Evolutionary conservation across 2,329 filamentous ascomycete species (phyloP).

Genomic region (Dothideomycetes sp.): DNA sequence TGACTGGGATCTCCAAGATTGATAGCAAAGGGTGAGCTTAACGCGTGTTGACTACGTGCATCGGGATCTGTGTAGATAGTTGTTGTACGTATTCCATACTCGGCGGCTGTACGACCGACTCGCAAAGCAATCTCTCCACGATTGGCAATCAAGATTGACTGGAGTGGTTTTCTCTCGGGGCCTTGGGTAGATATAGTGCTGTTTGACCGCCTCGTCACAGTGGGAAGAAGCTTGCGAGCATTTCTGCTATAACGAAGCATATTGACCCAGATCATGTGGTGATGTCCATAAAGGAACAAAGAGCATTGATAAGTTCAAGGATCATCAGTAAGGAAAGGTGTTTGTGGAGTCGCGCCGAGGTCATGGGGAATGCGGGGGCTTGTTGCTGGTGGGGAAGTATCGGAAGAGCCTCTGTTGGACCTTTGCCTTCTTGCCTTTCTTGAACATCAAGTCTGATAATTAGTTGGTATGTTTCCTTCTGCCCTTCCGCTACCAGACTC

Average conservation of each 20-base stretch:
- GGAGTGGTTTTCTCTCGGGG: conserved; percentile 19
- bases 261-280: conserved; percentile 1
- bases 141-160: conserved; percentile 87
- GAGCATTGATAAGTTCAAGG: too few relatives aligned
- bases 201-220: conserved; percentile 7
- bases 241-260: conserved; percentile 15
- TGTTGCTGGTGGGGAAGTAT: too few relatives aligned
- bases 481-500: too few relatives aligned
- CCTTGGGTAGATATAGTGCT: conserved; percentile 16
- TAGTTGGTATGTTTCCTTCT: too few relatives aligned
- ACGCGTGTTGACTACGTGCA: conserved; percentile 74
- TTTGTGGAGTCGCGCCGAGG: too few relatives aligned
- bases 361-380: too few relatives aligned
- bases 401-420: too few relatives aligned
- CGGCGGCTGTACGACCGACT: conserved; percentile 77
- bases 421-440: too few relatives aligned
- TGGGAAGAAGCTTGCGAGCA: conserved; percentile 8
- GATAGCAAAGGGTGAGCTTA: conserved; percentile 72
- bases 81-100: conserved; percentile 84
- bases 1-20: conserved; percentile 74
- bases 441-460: too few relatives aligned
- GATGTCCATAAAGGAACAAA: too few relatives aligned
- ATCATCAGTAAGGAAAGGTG: too few relatives aligned
- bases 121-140: conserved; percentile 93
- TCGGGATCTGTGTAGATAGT: conserved; percentile 94